These are phyloP conservation scores for Sporothrix schenckii DNA, from an alignment of 2,329 filamentous ascomycete species.

Conservation along the genomic window DNA sequence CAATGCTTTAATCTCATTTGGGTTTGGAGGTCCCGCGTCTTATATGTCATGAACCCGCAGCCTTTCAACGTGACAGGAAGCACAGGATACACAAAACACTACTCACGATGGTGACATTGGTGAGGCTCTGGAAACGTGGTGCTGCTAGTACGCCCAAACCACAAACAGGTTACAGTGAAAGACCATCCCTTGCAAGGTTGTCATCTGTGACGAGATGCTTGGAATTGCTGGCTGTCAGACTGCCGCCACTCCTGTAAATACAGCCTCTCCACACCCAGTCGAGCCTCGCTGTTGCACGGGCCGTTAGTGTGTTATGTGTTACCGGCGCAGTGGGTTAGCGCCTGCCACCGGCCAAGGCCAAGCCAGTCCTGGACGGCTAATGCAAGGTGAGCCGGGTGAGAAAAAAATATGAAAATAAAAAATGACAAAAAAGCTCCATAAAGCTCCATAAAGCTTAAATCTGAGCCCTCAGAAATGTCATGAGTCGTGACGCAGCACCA, in stretches of 20 bases:
- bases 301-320: conserved; percentile 25
- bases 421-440: background rate
- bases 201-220: conserved; percentile 17
- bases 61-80: background rate
- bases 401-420: conserved; percentile 8
- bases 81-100: background rate
- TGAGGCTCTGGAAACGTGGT: conserved; percentile 1
- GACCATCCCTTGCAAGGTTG: background rate
- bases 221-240: too few species aligned
- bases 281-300: conserved; percentile 20
- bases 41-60: background rate
- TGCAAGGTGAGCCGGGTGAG: background rate
- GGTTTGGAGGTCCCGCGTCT: background rate
- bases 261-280: background rate
- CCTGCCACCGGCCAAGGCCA: background rate
- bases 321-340: conserved; percentile 23
- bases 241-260: background rate
- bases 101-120: background rate
- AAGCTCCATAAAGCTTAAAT: background rate
- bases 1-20: background rate
- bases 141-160: background rate
- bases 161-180: background rate
- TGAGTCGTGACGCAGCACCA: background rate
- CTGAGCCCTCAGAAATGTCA: background rate
- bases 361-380: background rate